These are phyloP conservation scores for Hylodesmum podocarpum DNA, from an alignment of 306 rosid genomes.

Conservation along the genomic window DNA sequence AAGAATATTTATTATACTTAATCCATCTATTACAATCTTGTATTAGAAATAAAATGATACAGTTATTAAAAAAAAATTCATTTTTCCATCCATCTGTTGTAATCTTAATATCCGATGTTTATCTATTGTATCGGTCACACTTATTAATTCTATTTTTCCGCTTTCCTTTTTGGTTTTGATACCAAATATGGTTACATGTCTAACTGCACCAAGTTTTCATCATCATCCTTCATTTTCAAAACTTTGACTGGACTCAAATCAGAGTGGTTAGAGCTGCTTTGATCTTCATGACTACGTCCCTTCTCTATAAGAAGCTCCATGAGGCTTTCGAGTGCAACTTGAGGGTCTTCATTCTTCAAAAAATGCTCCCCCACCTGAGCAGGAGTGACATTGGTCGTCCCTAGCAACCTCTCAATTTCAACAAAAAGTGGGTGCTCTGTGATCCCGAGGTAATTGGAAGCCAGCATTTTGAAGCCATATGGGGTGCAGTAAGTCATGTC, in stretches of 20 bases:
- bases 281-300: neutral
- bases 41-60: no score
- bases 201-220: neutral
- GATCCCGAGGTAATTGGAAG: slow-evolving; percentile 30
- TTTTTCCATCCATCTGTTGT: no score
- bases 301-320: slow-evolving; percentile 8
- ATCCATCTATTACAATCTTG: no score
- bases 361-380: slow-evolving; percentile 43
- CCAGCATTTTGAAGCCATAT: slow-evolving; percentile 32
- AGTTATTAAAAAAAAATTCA: no score
- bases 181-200: neutral
- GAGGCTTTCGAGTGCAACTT: slow-evolving; percentile 25
- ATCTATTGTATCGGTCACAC: neutral
- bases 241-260: neutral
- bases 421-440: slow-evolving; percentile 33
- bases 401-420: slow-evolving; percentile 10
- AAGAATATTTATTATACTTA: no score
- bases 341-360: slow-evolving; percentile 27
- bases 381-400: slow-evolving; percentile 35
- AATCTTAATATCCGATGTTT: neutral
- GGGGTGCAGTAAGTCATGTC: slow-evolving; percentile 41
- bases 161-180: neutral
- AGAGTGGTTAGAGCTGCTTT: neutral
- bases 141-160: neutral
- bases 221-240: neutral